Conservation (phyloP, 768 basidiomycete species). For the Tulasnella sp. region DNA sequence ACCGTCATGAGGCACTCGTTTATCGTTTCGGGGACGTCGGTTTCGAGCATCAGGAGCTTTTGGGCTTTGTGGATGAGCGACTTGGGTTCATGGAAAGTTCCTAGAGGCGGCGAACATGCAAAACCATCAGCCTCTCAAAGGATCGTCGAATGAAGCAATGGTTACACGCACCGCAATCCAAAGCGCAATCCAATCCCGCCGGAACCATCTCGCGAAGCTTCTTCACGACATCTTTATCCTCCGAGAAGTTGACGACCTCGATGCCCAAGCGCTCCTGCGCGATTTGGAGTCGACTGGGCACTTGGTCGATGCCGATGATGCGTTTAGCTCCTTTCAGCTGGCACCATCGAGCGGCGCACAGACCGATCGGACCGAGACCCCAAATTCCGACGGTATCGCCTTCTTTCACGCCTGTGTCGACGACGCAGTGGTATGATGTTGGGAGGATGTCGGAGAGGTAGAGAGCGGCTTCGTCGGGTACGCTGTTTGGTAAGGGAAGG, state of each 20-base stretch:
- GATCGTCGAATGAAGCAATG: constrained; percentile 15
- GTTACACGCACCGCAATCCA: constrained; percentile 36
- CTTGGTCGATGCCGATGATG: constrained; percentile 58
- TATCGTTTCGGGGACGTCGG: constrained; percentile 54
- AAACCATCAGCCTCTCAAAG: neutral
- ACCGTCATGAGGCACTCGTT: constrained; percentile 40
- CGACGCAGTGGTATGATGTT: constrained; percentile 63
- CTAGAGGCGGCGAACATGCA: constrained; percentile 17
- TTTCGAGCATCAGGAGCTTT: constrained; percentile 63
- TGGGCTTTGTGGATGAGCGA: constrained; percentile 51
- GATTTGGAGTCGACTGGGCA: constrained; percentile 40
- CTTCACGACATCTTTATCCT: constrained; percentile 38
- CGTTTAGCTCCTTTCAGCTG: constrained; percentile 56
- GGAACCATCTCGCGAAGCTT: constrained; percentile 49
- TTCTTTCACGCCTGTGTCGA: constrained; percentile 59
- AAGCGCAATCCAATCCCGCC: constrained; percentile 50
- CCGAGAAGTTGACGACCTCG: constrained; percentile 48
- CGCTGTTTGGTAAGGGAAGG: constrained; percentile 51
- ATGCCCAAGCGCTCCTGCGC: constrained; percentile 37
- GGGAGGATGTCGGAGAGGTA: constrained; percentile 53
- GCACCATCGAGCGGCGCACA: constrained; percentile 48
- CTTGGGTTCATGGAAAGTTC: constrained; percentile 64
- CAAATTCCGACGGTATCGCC: constrained; percentile 64
- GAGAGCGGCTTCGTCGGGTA: constrained; percentile 51
- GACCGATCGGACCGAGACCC: constrained; percentile 60